phyloP scores from a whole-genome alignment of 176 grass and related monocot genomes.

The Bonia amplexicaulis region DNA sequence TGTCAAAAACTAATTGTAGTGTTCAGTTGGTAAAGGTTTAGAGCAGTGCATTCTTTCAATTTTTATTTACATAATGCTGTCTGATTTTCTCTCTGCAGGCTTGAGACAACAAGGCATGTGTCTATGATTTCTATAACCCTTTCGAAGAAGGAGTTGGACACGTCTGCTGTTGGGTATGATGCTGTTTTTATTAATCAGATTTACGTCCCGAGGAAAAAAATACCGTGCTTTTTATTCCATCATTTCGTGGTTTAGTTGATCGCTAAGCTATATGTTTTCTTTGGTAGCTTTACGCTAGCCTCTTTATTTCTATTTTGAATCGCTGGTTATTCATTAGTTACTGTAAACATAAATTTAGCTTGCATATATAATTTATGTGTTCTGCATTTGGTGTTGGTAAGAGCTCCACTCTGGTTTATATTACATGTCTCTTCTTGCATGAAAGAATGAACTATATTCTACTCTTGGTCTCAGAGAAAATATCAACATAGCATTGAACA shows the following conservation, averaged over 20 bases:
- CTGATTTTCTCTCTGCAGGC: slow-evolving; percentile 36
- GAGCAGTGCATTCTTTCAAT: slow-evolving; percentile 95
- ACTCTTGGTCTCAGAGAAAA: slow-evolving; percentile 5
- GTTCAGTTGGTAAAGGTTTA: slow-evolving; percentile 56
- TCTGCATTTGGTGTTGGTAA: neutral
- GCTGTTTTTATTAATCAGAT: neutral
- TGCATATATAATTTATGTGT: neutral
- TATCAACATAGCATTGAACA: neutral
- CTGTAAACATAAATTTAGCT: neutral
- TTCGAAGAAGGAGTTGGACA: slow-evolving; percentile 87
- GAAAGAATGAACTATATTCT: neutral
- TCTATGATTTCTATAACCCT: slow-evolving; percentile 86
- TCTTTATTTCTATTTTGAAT: neutral
- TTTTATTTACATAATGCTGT: slow-evolving; percentile 38
- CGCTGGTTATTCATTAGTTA: neutral
- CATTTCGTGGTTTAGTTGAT: neutral
- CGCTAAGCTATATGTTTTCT: neutral
- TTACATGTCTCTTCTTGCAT: neutral
- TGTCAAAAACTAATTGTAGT: slow-evolving; percentile 77
- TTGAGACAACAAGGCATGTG: slow-evolving; percentile 96
- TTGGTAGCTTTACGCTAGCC: neutral
- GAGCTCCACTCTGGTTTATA: neutral
- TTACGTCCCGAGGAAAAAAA: neutral
- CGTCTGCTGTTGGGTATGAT: slow-evolving; percentile 64
- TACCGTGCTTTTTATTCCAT: neutral